A percentile compares a stretch with the other conserved stretches of the same genome.
Evolutionary conservation across 495 filamentous ascomycete genomes (phyloP).

Genomic region (Hypoxylon crocopeplum): DNA sequence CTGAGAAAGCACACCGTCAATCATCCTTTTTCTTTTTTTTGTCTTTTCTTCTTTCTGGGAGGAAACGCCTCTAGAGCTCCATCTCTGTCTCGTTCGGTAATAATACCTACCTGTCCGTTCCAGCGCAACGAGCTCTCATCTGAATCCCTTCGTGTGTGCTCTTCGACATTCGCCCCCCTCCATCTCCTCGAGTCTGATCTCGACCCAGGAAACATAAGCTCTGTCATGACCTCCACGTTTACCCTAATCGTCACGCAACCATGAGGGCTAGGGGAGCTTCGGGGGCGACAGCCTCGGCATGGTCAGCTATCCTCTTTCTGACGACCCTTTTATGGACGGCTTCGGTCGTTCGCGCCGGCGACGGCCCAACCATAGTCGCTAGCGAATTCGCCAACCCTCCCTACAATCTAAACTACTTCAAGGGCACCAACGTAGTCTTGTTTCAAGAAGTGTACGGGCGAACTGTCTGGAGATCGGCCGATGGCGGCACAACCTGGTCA

Average conservation of each 20-base stretch:
- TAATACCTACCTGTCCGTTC: slow-evolving; percentile 2
- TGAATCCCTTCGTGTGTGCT: slow-evolving; percentile 1
- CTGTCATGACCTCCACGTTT: slow-evolving; percentile 39
- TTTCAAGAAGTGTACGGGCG: slow-evolving; percentile 62
- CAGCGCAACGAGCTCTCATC: not conserved
- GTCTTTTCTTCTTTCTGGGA: no score
- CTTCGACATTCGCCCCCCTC: slow-evolving; percentile 1
- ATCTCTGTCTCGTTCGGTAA: slow-evolving; percentile 1
- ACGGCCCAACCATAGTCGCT: slow-evolving; percentile 55
- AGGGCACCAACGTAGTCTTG: slow-evolving; percentile 79
- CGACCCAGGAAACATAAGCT: not conserved
- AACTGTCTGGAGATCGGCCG: slow-evolving; percentile 72
- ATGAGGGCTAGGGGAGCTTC: slow-evolving; percentile 56
- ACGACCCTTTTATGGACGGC: slow-evolving; percentile 41
- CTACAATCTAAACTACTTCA: slow-evolving; percentile 77
- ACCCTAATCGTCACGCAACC: slow-evolving; percentile 36
- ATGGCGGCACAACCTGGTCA: slow-evolving; percentile 80
- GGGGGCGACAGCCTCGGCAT: slow-evolving; percentile 49
- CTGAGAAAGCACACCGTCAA: no score
- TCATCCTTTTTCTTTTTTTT: no score
- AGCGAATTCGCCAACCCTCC: slow-evolving; percentile 69
- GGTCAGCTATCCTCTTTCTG: slow-evolving; percentile 44
- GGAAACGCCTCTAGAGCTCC: no score
- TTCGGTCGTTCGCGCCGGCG: slow-evolving; percentile 51
- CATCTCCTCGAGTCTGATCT: slow-evolving; percentile 3